A percentile compares a stretch with the other conserved stretches of the same genome.
Evolutionary conservation across 2,329 filamentous ascomycete genomes (phyloP).

Genomic region (Madurella fahalii): DNA sequence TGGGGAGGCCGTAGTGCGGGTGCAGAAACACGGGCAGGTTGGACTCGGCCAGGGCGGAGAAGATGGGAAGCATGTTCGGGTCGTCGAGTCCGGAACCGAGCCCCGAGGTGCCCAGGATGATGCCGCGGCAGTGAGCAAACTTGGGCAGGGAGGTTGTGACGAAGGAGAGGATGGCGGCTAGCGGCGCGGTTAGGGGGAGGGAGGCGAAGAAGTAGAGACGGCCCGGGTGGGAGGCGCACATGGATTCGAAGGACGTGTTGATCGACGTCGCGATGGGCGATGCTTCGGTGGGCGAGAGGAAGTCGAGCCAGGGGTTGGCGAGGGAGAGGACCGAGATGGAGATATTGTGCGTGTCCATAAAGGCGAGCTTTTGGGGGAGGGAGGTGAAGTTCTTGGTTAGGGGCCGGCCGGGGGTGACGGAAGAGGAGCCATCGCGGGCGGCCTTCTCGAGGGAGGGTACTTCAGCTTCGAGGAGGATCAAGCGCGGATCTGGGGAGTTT

Average conservation of each 20-base stretch:
- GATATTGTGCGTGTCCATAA: constrained; percentile 84
- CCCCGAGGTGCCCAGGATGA: constrained; percentile 83
- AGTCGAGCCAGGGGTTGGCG: constrained; percentile 93
- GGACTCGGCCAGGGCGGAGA: constrained; percentile 62
- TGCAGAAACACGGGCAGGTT: constrained; percentile 74
- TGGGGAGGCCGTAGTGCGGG: constrained; percentile 85
- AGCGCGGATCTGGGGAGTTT: constrained; percentile 48
- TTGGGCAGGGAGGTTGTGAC: constrained; percentile 46
- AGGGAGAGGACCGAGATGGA: constrained; percentile 80
- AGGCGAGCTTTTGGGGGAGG: constrained; percentile 72
- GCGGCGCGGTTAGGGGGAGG: constrained; percentile 69
- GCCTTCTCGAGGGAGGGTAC: constrained; percentile 30
- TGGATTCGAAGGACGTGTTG: constrained; percentile 71
- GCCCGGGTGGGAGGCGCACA: constrained; percentile 63
- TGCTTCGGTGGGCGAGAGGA: constrained; percentile 60
- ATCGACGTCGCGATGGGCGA: constrained; percentile 60
- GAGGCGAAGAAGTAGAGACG: constrained; percentile 80
- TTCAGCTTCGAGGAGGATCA: constrained; percentile 52
- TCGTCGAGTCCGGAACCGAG: constrained; percentile 80
- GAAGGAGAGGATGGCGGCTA: constrained; percentile 54
- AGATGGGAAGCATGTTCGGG: constrained; percentile 65
- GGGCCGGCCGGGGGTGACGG: constrained; percentile 68
- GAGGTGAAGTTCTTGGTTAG: constrained; percentile 81
- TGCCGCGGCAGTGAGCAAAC: constrained; percentile 70
- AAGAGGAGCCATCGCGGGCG: constrained; percentile 49